Percentiles rank a stretch among this genome's conserved stretches.
Conservation (phyloP, 805 yeast genomes). For the Candida palmyrensis region DNA sequence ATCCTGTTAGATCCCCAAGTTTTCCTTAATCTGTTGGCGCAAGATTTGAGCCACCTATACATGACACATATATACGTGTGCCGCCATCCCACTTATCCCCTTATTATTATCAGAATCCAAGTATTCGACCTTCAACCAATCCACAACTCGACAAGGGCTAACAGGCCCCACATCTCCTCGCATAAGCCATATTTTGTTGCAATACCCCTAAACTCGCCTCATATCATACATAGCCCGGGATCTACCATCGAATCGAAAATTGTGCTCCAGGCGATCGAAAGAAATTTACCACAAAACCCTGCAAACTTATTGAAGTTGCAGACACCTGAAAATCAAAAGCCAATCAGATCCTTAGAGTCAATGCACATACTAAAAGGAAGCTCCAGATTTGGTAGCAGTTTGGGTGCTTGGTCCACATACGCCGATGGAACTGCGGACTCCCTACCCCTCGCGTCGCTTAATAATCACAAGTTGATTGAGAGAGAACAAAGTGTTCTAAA, state of each 20-base stretch:
- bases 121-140: slow-evolving; percentile 47
- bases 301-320: slow-evolving; percentile 34
- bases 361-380: slow-evolving; percentile 57
- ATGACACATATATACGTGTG: slow-evolving; percentile 63
- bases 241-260: slow-evolving; percentile 41
- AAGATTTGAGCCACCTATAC: slow-evolving; percentile 47
- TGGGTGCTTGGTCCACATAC: slow-evolving; percentile 72
- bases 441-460: slow-evolving; percentile 50
- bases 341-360: slow-evolving; percentile 44
- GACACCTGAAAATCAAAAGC: slow-evolving; percentile 33
- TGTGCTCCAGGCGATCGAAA: slow-evolving; percentile 57
- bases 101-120: slow-evolving; percentile 60
- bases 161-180: slow-evolving; percentile 43
- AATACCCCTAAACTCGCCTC: slow-evolving; percentile 62
- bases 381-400: slow-evolving; percentile 54
- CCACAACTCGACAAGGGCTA: slow-evolving; percentile 3
- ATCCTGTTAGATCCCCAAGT: slow-evolving; percentile 45
- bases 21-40: slow-evolving; percentile 45
- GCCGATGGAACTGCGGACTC: slow-evolving; percentile 65
- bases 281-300: slow-evolving; percentile 43
- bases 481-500: slow-evolving; percentile 5
- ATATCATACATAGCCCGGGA: slow-evolving; percentile 52
- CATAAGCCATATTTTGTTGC: slow-evolving; percentile 62
- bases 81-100: slow-evolving; percentile 57
- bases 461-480: slow-evolving; percentile 31